These are phyloP conservation scores for Candida pseudoviswanathii DNA, from an alignment of 1,139 yeast genomes.

Conservation along the genomic window DNA sequence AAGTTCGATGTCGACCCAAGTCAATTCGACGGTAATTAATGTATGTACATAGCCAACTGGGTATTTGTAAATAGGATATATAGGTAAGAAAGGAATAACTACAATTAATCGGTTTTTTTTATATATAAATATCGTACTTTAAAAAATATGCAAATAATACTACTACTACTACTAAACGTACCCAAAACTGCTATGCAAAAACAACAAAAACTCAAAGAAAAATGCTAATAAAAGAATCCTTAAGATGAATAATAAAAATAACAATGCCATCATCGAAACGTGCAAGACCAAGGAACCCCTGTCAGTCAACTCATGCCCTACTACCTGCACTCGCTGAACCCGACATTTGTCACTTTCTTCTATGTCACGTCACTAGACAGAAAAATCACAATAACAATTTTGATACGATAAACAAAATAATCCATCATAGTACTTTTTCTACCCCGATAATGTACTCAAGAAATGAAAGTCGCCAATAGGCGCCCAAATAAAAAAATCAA, in stretches of 20 bases:
- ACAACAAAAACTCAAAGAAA: slow-evolving; percentile 1
- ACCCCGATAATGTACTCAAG: slow-evolving; percentile 8
- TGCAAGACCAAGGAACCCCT: neutral
- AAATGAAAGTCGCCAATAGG: slow-evolving; percentile 1
- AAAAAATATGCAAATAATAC: neutral
- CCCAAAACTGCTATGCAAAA: neutral
- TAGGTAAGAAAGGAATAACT: neutral
- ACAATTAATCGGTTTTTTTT: neutral
- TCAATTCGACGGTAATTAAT: slow-evolving; percentile 26
- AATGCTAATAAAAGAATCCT: slow-evolving; percentile 2
- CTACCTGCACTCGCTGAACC: slow-evolving; percentile 3
- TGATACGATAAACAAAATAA: neutral
- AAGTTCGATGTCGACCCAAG: slow-evolving; percentile 28
- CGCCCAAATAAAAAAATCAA: neutral
- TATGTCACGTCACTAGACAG: slow-evolving; percentile 5
- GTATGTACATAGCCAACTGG: neutral
- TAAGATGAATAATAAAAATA: neutral
- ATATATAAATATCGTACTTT: slow-evolving; percentile 2
- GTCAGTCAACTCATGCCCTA: slow-evolving; percentile 4
- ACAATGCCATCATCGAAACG: slow-evolving; percentile 8
- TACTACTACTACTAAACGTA: neutral
- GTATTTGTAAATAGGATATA: neutral
- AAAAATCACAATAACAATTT: slow-evolving; percentile 1
- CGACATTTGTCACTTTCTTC: neutral
- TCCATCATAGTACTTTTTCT: slow-evolving; percentile 9